Conservation (phyloP, 2,329 filamentous ascomycete species). For the Cytospora schulzeri region DNA sequence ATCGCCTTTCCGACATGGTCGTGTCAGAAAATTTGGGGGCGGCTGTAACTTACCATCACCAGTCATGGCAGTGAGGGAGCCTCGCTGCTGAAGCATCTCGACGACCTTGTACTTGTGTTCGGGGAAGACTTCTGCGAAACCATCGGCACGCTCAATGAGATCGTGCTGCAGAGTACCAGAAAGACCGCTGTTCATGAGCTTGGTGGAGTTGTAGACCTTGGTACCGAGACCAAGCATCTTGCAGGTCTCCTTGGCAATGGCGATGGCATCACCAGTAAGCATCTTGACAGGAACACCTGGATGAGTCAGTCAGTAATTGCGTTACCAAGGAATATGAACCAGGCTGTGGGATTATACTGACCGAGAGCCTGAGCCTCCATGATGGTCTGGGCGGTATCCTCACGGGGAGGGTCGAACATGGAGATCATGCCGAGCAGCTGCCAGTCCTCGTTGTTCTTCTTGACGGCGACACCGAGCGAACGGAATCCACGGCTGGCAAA, state of each 20-base stretch:
- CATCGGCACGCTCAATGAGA: constrained; percentile 72
- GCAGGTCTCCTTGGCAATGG: constrained; percentile 79
- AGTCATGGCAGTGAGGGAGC: constrained; percentile 75
- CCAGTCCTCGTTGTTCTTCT: constrained; percentile 47
- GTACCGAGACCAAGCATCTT: constrained; percentile 79
- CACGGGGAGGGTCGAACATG: constrained; percentile 79
- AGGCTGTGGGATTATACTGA: background rate
- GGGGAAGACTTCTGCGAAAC: constrained; percentile 74
- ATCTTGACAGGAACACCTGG: constrained; percentile 73
- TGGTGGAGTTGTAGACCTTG: constrained; percentile 80
- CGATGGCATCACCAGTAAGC: constrained; percentile 79
- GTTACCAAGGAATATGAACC: background rate
- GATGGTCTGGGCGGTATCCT: constrained; percentile 78
- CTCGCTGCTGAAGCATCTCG: constrained; percentile 71
- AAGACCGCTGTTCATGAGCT: constrained; percentile 74
- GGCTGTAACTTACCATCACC: constrained; percentile 52
- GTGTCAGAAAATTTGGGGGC: no score
- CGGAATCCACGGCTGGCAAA: constrained; percentile 81
- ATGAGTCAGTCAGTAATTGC: background rate
- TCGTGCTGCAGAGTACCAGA: constrained; percentile 74
- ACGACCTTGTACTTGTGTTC: constrained; percentile 78
- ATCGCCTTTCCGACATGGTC: no score
- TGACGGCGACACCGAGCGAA: constrained; percentile 73
- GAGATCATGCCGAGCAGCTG: constrained; percentile 74
- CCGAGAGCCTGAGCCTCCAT: constrained; percentile 56